Evolutionary conservation across 148 eudicot genomes (phyloP).

Genomic region (Gaultheria prostrata): DNA sequence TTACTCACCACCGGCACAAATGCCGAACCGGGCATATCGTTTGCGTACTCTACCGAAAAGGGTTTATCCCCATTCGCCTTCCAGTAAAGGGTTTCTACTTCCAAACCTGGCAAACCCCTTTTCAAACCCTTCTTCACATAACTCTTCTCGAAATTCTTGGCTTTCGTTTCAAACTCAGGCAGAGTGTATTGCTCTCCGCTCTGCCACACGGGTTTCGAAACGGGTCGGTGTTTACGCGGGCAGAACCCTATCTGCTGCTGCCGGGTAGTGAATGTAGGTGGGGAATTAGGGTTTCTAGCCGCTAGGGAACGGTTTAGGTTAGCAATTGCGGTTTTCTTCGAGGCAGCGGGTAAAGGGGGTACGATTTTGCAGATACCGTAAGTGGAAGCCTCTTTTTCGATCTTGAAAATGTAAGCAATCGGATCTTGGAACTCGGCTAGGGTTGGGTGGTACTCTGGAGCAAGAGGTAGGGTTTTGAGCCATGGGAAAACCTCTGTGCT

Average conservation of each 20-base stretch:
- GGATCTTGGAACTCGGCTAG: slow-evolving; percentile 93
- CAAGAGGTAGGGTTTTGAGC: slow-evolving; percentile 87
- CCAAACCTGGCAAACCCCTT: slow-evolving; percentile 46
- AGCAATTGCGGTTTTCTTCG: slow-evolving; percentile 48
- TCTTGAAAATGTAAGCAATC: slow-evolving; percentile 85
- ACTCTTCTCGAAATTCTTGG: slow-evolving; percentile 65
- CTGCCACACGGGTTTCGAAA: slow-evolving; percentile 90
- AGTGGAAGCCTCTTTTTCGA: slow-evolving; percentile 79
- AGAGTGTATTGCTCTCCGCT: slow-evolving; percentile 75
- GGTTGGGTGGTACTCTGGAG: slow-evolving; percentile 92
- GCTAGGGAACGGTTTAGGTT: slow-evolving; percentile 63
- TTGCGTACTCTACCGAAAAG: slow-evolving; percentile 86
- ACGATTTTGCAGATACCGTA: slow-evolving; percentile 94
- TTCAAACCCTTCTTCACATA: slow-evolving; percentile 51
- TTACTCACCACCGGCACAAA: slow-evolving; percentile 36
- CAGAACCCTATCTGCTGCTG: slow-evolving; percentile 95
- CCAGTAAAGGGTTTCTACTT: slow-evolving; percentile 85
- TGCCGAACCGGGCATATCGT: slow-evolving; percentile 96
- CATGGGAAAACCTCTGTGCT: slow-evolving; percentile 67
- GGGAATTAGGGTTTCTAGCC: slow-evolving; percentile 39
- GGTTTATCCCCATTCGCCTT: slow-evolving; percentile 83
- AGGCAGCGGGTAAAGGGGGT: slow-evolving; percentile 64
- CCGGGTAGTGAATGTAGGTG: slow-evolving; percentile 71
- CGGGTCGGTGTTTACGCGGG: slow-evolving; percentile 85
- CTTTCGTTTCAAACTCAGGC: slow-evolving; percentile 67